phyloP scores from a whole-genome alignment of 352 stramenopile species.

The Stramenopiles sp. region DNA sequence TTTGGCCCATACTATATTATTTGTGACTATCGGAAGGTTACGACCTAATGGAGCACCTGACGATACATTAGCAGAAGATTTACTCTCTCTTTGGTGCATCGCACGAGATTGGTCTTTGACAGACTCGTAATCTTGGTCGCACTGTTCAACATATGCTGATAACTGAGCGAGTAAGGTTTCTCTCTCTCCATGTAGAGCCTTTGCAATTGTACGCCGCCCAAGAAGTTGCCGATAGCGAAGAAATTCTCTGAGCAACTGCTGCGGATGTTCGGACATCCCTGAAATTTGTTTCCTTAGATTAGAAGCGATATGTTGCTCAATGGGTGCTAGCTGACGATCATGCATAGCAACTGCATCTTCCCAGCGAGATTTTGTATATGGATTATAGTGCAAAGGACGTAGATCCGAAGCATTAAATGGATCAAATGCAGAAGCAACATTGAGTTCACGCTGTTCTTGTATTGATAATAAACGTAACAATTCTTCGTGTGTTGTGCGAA shows the following conservation, averaged over 20 bases:
- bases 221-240: neutral
- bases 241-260: neutral
- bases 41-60: too few species aligned
- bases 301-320: neutral
- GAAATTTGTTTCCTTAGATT: constrained; percentile 2
- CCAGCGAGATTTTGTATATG: neutral
- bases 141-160: too few species aligned
- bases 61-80: too few species aligned
- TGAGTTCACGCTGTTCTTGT: neutral
- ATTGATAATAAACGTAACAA: neutral
- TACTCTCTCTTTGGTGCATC: too few species aligned
- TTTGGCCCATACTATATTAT: too few species aligned
- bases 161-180: neutral
- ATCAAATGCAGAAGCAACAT: neutral
- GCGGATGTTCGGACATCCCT: neutral
- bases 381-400: neutral
- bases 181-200: neutral
- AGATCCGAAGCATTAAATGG: neutral
- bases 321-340: neutral
- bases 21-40: too few species aligned
- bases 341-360: constrained; percentile 1
- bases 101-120: too few species aligned
- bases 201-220: neutral
- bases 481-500: constrained; percentile 1
- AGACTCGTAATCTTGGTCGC: too few species aligned